Conservation (phyloP, 2,329 filamentous ascomycete genomes). For the Ambrosiella beaveri region DNA sequence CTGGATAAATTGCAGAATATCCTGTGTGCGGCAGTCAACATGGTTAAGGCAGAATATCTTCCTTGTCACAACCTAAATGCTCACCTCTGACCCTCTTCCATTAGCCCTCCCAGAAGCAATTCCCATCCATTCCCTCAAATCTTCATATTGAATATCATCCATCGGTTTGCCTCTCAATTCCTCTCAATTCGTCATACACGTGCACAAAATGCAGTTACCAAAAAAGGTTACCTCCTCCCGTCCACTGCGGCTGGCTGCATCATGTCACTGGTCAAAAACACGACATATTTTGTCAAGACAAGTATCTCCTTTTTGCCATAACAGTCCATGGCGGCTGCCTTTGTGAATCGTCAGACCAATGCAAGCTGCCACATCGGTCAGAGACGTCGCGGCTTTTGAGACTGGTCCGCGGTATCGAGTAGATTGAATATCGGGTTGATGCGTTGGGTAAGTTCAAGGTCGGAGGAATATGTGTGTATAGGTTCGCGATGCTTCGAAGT, state of each 20-base stretch:
- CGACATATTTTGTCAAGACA: neutral
- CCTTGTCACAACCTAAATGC: too few relatives aligned
- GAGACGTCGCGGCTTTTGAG: conserved; percentile 10
- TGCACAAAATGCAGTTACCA: too few relatives aligned
- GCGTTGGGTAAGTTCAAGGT: neutral
- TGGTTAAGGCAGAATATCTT: too few relatives aligned
- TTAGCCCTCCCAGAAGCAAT: too few relatives aligned
- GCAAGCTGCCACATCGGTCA: neutral
- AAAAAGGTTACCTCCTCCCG: too few relatives aligned
- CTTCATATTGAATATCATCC: too few relatives aligned
- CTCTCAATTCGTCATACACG: too few relatives aligned
- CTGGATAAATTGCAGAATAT: too few relatives aligned
- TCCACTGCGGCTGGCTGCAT: neutral
- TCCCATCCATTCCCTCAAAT: too few relatives aligned
- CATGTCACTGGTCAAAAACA: neutral
- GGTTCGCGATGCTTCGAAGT: neutral
- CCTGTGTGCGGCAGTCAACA: too few relatives aligned
- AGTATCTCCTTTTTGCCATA: neutral
- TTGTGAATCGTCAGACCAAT: conserved; percentile 2
- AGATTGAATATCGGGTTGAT: conserved; percentile 10
- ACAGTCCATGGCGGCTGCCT: neutral
- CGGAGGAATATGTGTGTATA: neutral
- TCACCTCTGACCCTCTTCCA: too few relatives aligned
- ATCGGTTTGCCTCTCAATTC: too few relatives aligned
- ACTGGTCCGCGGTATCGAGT: conserved; percentile 12